Base-by-base conservation (phyloP, 2,329 filamentous ascomycete genomes). In the Aspergillus hiratsukae region DNA sequence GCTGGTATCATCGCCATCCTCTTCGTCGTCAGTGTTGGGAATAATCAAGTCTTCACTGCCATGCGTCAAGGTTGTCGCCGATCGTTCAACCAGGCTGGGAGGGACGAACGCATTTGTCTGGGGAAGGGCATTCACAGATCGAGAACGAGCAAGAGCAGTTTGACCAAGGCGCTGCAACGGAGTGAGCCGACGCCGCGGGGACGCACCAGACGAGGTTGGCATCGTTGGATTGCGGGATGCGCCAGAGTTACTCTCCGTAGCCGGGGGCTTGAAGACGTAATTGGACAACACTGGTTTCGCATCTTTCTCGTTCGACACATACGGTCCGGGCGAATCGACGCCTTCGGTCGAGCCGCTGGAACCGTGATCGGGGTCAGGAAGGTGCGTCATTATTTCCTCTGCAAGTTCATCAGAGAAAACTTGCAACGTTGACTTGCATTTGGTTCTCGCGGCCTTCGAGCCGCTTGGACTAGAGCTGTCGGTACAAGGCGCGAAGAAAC, bases 391-490 rank as follows among this genome's bases (percentile, higher is more conserved):
- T 7, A 77, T 77, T 29, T 80, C 77, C 58, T 81, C 78, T 27
- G 80, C 72, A 4, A 77, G 73, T 59, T 82, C 80, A 62, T 83
- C 81, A 1, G 80, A 83, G 63, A 78, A 83, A 4, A 83, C 76
- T 25, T 74, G 76, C 55, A 82, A 69, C 8, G 71, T 71, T 14
- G 76, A 72, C 54, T 76, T 75, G 53, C 75, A 77, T 58, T 75
- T 78, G 19, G 57, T 75, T 45, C 69, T 67, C 40, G 59, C 65
- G 45, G 66, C 62, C 61, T 71, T 75, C 53, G 66, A 66, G 14
- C 69, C 69, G 43, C 70, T 75, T 25, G 77, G 75, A 57, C 75
- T 80, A 35, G 67, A 62, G 41, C 75, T 70, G 31, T 66, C 57
- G 3, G 54, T 50, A 23, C 60, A 62, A 17, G 66, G 52, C 19